These are phyloP conservation scores for Candida adriatica DNA, from an alignment of 805 yeast species.

Conservation along the genomic window DNA sequence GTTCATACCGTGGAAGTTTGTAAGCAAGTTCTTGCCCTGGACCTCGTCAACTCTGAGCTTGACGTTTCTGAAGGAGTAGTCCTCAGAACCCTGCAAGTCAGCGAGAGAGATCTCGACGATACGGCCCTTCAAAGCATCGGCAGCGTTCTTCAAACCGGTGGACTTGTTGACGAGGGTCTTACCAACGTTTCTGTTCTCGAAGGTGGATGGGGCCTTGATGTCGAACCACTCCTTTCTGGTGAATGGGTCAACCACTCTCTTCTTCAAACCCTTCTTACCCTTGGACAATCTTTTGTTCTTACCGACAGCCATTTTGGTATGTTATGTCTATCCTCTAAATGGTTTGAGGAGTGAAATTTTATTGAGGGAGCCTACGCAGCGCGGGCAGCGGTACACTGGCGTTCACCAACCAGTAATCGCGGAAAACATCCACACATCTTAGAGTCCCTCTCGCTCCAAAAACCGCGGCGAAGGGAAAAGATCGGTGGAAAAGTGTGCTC, in stretches of 20 bases:
- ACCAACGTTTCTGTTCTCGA: constrained; percentile 98
- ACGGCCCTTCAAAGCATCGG: constrained; percentile 97
- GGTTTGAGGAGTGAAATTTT: constrained; percentile 11
- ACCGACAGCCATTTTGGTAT: constrained; percentile 55
- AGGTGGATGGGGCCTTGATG: constrained; percentile 97
- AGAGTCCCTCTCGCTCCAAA: constrained; percentile 10
- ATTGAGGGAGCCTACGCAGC: constrained; percentile 7
- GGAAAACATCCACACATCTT: constrained; percentile 9
- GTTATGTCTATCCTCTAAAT: constrained; percentile 6
- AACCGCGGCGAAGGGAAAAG: too few relatives aligned
- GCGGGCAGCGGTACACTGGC: constrained; percentile 1
- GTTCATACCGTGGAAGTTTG: constrained; percentile 99
- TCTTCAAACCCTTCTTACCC: constrained; percentile 97
- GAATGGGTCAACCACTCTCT: constrained; percentile 99
- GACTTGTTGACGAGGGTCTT: constrained; percentile 98
- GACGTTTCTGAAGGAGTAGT: constrained; percentile 96
- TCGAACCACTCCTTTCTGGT: constrained; percentile 98
- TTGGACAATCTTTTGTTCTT: constrained; percentile 79
- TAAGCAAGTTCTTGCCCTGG: constrained; percentile 96
- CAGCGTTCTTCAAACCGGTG: constrained; percentile 96
- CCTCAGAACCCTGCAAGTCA: constrained; percentile 98
- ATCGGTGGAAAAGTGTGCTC: constrained; percentile 4
- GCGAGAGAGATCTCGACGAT: constrained; percentile 93
- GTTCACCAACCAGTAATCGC: constrained; percentile 41
- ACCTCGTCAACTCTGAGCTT: constrained; percentile 98